These are phyloP conservation scores for Eimeria necatrix DNA, from an alignment of 169 alveolate species.

Conservation along the genomic window DNA sequence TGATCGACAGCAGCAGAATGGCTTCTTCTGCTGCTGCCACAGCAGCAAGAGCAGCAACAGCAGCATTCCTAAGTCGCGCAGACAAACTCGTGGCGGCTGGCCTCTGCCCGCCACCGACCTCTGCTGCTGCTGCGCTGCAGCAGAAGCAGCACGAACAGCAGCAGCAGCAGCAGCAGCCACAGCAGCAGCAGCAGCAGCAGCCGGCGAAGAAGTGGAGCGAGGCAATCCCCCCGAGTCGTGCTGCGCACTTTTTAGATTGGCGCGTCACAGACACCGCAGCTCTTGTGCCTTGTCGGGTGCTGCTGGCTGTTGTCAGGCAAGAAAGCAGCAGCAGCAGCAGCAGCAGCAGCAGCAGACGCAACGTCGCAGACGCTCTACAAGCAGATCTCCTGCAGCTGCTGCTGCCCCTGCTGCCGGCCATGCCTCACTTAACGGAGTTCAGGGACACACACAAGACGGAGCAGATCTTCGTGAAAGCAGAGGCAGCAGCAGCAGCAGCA, in stretches of 20 bases:
- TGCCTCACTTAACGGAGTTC: background rate
- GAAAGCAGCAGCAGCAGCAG: background rate
- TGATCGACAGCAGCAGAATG: background rate
- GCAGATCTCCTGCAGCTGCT: background rate
- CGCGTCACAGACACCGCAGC: background rate
- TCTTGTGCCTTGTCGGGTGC: background rate
- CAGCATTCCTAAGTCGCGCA: background rate
- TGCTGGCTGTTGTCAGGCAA: background rate
- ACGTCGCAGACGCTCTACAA: background rate
- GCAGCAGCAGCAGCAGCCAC: too few species aligned
- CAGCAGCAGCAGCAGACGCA: background rate
- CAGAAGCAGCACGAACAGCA: background rate
- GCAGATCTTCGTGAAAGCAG: background rate
- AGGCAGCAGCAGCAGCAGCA: background rate
- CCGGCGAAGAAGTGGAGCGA: too few species aligned
- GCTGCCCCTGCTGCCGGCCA: background rate
- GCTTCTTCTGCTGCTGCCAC: conserved; percentile 3
- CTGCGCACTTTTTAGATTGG: background rate
- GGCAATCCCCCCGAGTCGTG: background rate
- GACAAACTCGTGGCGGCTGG: background rate
- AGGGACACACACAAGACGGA: background rate
- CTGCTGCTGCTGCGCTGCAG: background rate
- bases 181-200: too few species aligned
- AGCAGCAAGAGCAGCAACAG: background rate
- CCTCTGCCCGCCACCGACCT: background rate